Conservation (phyloP, 345 rosid species). For the Citrus hindsii region DNA sequence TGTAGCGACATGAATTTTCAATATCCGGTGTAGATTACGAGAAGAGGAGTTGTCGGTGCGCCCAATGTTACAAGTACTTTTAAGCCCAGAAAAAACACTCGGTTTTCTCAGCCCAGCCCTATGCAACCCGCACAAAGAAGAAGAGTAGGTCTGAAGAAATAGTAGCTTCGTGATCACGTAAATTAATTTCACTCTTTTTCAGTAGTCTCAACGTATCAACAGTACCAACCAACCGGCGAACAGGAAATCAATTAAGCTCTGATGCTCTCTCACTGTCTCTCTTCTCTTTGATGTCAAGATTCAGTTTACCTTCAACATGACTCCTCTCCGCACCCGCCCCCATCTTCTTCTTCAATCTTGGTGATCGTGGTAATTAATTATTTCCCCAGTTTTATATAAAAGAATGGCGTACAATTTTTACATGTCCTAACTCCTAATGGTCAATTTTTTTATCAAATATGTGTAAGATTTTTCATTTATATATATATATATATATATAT, state of each 20-base stretch:
- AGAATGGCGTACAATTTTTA: too few species aligned
- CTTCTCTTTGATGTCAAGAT: neutral
- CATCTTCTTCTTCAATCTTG: neutral
- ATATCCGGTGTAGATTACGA: too few species aligned
- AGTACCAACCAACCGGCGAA: neutral
- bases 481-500: too few species aligned
- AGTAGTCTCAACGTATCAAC: neutral
- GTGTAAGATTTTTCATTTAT: too few species aligned
- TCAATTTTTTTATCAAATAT: too few species aligned
- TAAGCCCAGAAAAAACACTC: slow-evolving; percentile 2
- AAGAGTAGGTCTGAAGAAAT: slow-evolving; percentile 28
- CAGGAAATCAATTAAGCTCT: too few species aligned
- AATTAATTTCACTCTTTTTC: neutral
- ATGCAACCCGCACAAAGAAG: neutral
- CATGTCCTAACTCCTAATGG: too few species aligned
- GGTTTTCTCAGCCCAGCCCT: slow-evolving; percentile 3
- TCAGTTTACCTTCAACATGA: neutral
- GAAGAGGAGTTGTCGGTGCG: neutral
- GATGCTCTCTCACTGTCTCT: neutral
- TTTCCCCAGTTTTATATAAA: too few species aligned
- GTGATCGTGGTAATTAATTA: slow-evolving; percentile 16
- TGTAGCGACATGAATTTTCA: too few species aligned
- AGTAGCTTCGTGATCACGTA: slow-evolving; percentile 3
- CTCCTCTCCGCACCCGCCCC: neutral
- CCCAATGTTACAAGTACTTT: neutral